Conservation (phyloP, 208 protist species). For the Leishmania tarentolae region DNA sequence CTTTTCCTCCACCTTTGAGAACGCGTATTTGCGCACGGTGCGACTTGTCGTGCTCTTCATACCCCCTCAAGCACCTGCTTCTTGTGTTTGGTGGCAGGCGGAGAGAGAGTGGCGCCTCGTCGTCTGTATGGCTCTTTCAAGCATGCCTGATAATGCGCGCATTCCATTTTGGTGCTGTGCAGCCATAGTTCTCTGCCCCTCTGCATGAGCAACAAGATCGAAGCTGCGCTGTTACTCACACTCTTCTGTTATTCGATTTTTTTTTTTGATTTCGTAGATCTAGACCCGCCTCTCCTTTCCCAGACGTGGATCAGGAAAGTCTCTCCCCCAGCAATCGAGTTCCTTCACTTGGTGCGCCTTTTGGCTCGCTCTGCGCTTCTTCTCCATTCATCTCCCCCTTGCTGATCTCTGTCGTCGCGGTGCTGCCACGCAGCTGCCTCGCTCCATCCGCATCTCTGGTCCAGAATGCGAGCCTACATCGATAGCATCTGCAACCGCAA, state of each 20-base stretch:
- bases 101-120: not conserved
- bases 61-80: not conserved
- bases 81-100: not conserved
- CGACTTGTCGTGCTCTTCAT: not conserved
- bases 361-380: not conserved
- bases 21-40: not conserved
- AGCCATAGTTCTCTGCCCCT: not conserved
- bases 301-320: not conserved
- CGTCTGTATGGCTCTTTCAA: not conserved
- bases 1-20: not conserved
- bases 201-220: not conserved
- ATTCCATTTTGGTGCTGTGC: not conserved
- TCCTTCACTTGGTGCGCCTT: not conserved
- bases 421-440: not conserved
- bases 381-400: not conserved
- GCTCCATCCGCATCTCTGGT: not conserved
- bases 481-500: conserved; percentile 32
- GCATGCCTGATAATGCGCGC: not conserved
- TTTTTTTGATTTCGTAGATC: not conserved
- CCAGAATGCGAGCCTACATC: conserved; percentile 30
- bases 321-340: no score
- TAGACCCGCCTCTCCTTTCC: not conserved
- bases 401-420: not conserved
- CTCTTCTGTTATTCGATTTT: not conserved
- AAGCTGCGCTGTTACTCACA: not conserved